Conservation (phyloP, 1,284 basidiomycete species). For the Wolfiporia cocos region DNA sequence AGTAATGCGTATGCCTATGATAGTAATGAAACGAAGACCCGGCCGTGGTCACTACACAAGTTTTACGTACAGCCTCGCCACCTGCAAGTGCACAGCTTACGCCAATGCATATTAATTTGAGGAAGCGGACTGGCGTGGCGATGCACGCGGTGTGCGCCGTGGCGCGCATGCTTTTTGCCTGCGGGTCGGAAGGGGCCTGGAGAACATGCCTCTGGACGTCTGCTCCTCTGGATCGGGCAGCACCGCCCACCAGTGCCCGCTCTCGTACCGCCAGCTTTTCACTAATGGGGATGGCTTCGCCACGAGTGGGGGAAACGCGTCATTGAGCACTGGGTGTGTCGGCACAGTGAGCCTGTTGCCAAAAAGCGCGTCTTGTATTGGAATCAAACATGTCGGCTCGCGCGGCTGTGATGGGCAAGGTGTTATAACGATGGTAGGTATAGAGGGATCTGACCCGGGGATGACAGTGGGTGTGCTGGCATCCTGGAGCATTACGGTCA, state of each 20-base stretch:
- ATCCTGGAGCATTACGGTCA: slow-evolving; percentile 8
- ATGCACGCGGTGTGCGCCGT: too few relatives aligned
- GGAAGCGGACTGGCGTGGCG: too few relatives aligned
- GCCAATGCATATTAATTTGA: too few relatives aligned
- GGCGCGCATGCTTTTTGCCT: slow-evolving; percentile 16
- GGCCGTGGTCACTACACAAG: too few relatives aligned
- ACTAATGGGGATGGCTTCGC: slow-evolving; percentile 24
- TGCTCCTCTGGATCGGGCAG: slow-evolving; percentile 44
- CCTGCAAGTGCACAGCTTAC: too few relatives aligned
- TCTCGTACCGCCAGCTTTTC: slow-evolving; percentile 40
- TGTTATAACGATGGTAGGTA: slow-evolving; percentile 47
- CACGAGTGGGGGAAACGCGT: slow-evolving; percentile 37
- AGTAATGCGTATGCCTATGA: too few relatives aligned
- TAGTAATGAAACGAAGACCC: too few relatives aligned
- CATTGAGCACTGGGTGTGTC: slow-evolving; percentile 41
- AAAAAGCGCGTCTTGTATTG: slow-evolving; percentile 49
- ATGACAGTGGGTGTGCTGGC: slow-evolving; percentile 13
- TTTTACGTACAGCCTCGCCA: too few relatives aligned
- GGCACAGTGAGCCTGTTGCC: slow-evolving; percentile 47
- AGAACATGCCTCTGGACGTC: slow-evolving; percentile 35
- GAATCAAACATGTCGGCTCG: slow-evolving; percentile 39
- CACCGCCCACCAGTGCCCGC: slow-evolving; percentile 49
- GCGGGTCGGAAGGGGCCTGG: slow-evolving; percentile 22
- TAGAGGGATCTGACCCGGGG: slow-evolving; percentile 25
- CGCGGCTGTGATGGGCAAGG: slow-evolving; percentile 33